Base-by-base conservation (phyloP, 768 basidiomycete genomes). In the Lentinula detonsa region DNA sequence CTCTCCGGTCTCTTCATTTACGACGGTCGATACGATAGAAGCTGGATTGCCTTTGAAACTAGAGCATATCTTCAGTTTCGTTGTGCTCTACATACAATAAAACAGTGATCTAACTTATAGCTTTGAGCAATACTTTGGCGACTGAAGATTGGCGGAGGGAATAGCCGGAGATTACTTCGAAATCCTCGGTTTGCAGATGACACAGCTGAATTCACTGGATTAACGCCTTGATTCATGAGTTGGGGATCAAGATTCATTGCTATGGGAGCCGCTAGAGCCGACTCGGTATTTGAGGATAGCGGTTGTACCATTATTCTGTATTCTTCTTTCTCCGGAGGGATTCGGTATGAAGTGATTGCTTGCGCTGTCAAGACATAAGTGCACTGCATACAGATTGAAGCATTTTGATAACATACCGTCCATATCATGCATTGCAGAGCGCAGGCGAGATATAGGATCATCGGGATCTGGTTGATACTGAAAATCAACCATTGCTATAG, bases 111-210 rank as follows among this genome's bases (percentile, higher is more conserved):
- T 37, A 59, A 93, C 93, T 86, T 88, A 78, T 95, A 97, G 51
- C 82, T 83, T 63, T 91, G 87, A 23, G 93, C 85, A 43, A 95
- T 82, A 0, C 76, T 80, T 65, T 93, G 89, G 37, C 93, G 82
- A 65, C 88, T 90, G 75, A 98, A 98, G 51, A 95, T 73, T 7
- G 96, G 95, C 0, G 95, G 91, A 33, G 96, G 94, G 64, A 95
- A 86, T 10, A 93, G 76, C 33, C 90, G 82, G 8, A 95, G 75
- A 66, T 85, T 86, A 68, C 84, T 88, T 60, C 73, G 42, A 48
- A 66, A 37, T 23, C 65, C 21, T 53, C 62, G 59, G 28, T 53
- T 57, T 13, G 16, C 23, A 21, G 46, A 57, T 57, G 56, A 42
- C 60, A 60, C 28, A 10, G 43, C 15, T 5, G 34, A 13, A 63